phyloP scores from a whole-genome alignment of 2,329 filamentous ascomycete species.

The Hypoxylon rubiginosum region DNA sequence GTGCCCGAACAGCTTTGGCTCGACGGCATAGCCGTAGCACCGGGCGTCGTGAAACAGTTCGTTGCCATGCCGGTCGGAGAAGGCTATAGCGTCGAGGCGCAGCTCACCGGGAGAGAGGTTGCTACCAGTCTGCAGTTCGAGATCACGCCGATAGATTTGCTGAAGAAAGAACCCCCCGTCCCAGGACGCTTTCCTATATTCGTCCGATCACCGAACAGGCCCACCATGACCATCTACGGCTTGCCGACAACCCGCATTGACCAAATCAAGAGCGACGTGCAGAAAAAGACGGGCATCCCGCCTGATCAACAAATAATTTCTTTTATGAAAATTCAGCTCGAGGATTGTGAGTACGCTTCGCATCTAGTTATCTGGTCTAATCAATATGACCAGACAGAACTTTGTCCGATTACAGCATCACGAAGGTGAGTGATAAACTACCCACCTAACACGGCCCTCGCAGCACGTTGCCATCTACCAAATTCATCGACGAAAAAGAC shows the following conservation, averaged over 20 bases:
- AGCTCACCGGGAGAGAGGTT: conserved; percentile 59
- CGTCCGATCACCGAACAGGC: too few relatives aligned
- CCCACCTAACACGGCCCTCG: too few relatives aligned
- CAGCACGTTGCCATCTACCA: neutral
- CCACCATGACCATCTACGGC: too few relatives aligned
- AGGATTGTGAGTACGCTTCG: neutral
- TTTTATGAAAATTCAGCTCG: neutral
- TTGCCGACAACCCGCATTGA: too few relatives aligned
- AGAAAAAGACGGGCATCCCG: neutral
- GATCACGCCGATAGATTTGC: conserved; percentile 51
- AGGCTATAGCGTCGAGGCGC: conserved; percentile 61
- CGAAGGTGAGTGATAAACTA: neutral
- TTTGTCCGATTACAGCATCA: conserved; percentile 4
- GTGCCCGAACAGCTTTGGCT: conserved; percentile 56
- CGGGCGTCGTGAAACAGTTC: conserved; percentile 61
- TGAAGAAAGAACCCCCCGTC: neutral
- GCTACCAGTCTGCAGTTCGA: conserved; percentile 61
- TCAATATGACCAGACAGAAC: neutral
- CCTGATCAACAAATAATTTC: neutral
- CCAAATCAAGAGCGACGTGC: too few relatives aligned
- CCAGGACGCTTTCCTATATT: too few relatives aligned
- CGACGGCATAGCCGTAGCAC: conserved; percentile 55
- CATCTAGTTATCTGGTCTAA: neutral
- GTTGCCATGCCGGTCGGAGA: conserved; percentile 60
- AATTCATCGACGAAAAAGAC: too few relatives aligned